Evolutionary conservation across 139 green algal genomes (phyloP), one percentile per base, ranked within the genome.

Genomic region (Coelastrella sp.): DNA sequence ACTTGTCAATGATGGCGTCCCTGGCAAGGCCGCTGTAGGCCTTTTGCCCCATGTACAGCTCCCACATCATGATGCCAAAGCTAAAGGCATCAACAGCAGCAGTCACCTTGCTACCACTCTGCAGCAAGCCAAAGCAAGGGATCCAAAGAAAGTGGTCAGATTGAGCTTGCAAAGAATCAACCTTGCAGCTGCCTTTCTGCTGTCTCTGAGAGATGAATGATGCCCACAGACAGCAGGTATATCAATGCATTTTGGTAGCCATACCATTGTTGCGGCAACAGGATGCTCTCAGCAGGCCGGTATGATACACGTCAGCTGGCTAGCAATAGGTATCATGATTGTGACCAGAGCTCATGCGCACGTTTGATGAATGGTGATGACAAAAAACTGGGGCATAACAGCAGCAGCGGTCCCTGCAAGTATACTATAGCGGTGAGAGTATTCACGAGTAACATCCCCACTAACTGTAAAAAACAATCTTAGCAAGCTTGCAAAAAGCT

Each of bases 1-100:
- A 49, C 35, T 49, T 49, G 35, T 84, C 76, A 17, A 84, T 5
- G 4, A 84, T 84, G 22, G 20, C 22, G 22, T 35, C n/a, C 76
- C 76, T 84, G 76, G 15, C n/a, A 22, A 85, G 49, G 79, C 82
- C 82, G 7, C 25, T 12, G 25, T 58, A 89, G 57, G 84, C 19
- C 12, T 73, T 11, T 63, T 82, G 68, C 25, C 91, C 82, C 27
- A 83, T 91, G 76, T 90, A 91, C n/a, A 87, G 6, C 91, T 93
- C 91, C 82, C 84, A 92, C 78, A 93, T 81, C 56, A 92, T 70
- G 8, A 93, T 73, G 83, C 91, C 91, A 70, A 93, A 92, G 9
- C 75, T 57, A 56, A 87, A 93, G n/a, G 78, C 76, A 27, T 93
- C 91, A 5, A 89, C 82, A 12, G 88, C 61, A 35, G 15, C 60